A percentile compares a stretch with the other conserved stretches of the same genome.
phyloP scores from a whole-genome alignment of 2,329 filamentous ascomycete species.

The Acephala macrosclerotiorum region DNA sequence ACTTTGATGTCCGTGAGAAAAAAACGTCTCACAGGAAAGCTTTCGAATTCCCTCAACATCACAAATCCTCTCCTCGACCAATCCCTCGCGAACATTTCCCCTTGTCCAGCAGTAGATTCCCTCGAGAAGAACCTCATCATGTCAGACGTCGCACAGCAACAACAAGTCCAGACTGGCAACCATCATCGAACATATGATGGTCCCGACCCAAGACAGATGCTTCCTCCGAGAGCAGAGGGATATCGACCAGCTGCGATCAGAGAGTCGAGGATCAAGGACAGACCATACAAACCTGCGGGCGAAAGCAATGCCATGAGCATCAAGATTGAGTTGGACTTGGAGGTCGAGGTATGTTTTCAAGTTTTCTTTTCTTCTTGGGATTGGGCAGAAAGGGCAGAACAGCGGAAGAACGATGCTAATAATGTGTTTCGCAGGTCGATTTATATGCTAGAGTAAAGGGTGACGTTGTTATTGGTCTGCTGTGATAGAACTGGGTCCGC shows the following conservation, averaged over 20 bases:
- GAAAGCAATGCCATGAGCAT: conserved; percentile 44
- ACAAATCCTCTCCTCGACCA: not conserved
- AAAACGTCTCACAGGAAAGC: not conserved
- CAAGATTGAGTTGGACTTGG: conserved; percentile 48
- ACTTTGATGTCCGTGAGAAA: not conserved
- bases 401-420: conserved; percentile 15
- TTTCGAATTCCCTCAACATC: not conserved
- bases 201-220: not conserved
- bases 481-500: conserved; percentile 33
- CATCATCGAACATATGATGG: not conserved
- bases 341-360: conserved; percentile 44
- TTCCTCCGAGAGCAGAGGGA: conserved; percentile 26
- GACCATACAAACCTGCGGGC: conserved; percentile 43
- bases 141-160: not conserved
- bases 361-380: not conserved
- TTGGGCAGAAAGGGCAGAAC: not conserved
- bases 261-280: conserved; percentile 47
- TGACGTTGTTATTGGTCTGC: conserved; percentile 45
- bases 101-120: too few relatives aligned
- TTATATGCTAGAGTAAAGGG: conserved; percentile 39
- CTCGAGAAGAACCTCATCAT: not conserved
- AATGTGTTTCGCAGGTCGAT: conserved; percentile 31
- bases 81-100: too few relatives aligned
- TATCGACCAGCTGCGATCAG: conserved; percentile 31
- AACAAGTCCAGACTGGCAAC: not conserved